Percentiles rank a stretch among this genome's conserved stretches.
Evolutionary conservation across 768 basidiomycete genomes (phyloP).

Genomic region (Trametes villosa): DNA sequence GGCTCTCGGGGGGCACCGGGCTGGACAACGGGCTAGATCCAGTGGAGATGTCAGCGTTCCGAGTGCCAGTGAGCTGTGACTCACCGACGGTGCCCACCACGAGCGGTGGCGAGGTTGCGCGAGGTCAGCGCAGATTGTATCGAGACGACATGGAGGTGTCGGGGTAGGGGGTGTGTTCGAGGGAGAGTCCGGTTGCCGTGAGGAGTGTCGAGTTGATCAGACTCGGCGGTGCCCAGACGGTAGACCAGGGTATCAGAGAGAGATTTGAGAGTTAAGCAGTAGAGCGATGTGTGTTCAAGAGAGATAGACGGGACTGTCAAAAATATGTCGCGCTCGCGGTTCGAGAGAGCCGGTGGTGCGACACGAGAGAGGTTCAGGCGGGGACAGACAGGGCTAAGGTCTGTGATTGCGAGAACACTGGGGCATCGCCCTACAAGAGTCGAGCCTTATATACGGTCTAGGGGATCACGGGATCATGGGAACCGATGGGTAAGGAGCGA

Average conservation of each 20-base stretch:
- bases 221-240: constrained; percentile 20
- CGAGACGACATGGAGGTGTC: constrained; percentile 9
- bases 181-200: background rate
- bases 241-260: background rate
- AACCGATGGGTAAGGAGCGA: no score
- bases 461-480: no score
- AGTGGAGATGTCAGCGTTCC: background rate
- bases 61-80: background rate
- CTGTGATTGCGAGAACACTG: constrained; percentile 3
- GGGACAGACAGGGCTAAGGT: background rate
- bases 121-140: constrained; percentile 19
- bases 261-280: constrained; percentile 2
- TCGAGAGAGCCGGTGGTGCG: background rate
- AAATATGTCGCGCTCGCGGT: constrained; percentile 3
- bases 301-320: constrained; percentile 2
- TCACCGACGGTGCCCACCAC: background rate
- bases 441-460: constrained; percentile 1
- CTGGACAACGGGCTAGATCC: constrained; percentile 5
- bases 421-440: background rate
- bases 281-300: background rate
- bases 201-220: constrained; percentile 26
- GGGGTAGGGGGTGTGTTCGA: background rate
- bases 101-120: background rate
- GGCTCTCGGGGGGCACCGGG: background rate
- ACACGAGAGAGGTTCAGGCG: background rate